Conservation (phyloP, 106 monocot species). For the Dioscorea zingiberensis region DNA sequence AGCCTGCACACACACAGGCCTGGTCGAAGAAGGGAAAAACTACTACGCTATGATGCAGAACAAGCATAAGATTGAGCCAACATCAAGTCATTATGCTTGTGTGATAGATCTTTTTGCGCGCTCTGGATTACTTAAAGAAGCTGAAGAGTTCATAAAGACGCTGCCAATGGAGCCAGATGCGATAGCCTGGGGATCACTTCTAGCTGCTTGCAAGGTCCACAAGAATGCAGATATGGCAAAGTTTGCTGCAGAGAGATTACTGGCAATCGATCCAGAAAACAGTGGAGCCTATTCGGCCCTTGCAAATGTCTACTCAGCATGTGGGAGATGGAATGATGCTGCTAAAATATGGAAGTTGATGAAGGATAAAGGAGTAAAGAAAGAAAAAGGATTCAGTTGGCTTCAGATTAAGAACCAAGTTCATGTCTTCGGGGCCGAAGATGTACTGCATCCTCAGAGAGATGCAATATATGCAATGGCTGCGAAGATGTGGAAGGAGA, state of each 20-base stretch:
- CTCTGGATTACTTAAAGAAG: slow-evolving; percentile 58
- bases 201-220: slow-evolving; percentile 70
- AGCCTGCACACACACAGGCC: slow-evolving; percentile 74
- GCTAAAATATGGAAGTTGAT: slow-evolving; percentile 72
- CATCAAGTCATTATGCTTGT: slow-evolving; percentile 84
- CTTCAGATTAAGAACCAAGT: slow-evolving; percentile 47
- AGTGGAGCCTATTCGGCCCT: slow-evolving; percentile 89
- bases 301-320: slow-evolving; percentile 83
- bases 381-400: slow-evolving; percentile 84
- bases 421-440: slow-evolving; percentile 75
- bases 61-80: slow-evolving; percentile 60
- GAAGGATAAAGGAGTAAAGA: slow-evolving; percentile 75
- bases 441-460: slow-evolving; percentile 49
- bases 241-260: slow-evolving; percentile 56
- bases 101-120: slow-evolving; percentile 88
- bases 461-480: slow-evolving; percentile 55
- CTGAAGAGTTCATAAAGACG: slow-evolving; percentile 56
- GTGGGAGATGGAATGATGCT: slow-evolving; percentile 74
- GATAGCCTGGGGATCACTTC: slow-evolving; percentile 88
- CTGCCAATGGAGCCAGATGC: slow-evolving; percentile 82
- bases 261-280: slow-evolving; percentile 62
- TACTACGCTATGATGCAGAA: slow-evolving; percentile 69
- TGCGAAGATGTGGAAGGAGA: slow-evolving; percentile 57
- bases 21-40: slow-evolving; percentile 61
- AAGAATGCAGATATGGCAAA: slow-evolving; percentile 66